Percentiles rank a stretch among this genome's conserved stretches.
phyloP scores from a whole-genome alignment of 2,329 filamentous ascomycete genomes.

The Colletotrichum aenigma region DNA sequence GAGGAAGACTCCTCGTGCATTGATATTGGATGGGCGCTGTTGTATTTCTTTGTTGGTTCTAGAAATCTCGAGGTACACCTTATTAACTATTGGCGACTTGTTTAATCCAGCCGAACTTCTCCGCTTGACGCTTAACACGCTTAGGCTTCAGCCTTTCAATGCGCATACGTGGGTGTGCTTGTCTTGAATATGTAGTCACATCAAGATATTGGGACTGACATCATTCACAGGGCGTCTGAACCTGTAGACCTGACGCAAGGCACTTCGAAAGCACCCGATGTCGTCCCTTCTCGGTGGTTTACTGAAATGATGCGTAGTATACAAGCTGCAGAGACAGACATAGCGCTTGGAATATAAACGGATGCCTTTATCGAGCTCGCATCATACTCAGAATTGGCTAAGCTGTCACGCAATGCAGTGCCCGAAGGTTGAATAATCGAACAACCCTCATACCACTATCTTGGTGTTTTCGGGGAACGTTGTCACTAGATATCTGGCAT shows the following conservation, averaged over 20 bases:
- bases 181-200: accelerated
- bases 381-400: no score
- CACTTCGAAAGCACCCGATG: no score
- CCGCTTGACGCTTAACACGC: not conserved
- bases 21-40: no score
- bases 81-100: no score
- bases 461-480: not conserved
- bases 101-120: not conserved
- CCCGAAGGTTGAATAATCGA: not conserved
- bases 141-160: not conserved
- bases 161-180: accelerated
- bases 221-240: no score
- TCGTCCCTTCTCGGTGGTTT: not conserved
- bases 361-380: no score
- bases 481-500: not conserved
- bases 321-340: accelerated
- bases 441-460: no score
- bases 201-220: not conserved
- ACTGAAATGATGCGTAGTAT: not conserved
- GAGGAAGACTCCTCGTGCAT: no score
- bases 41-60: not conserved
- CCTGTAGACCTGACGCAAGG: no score
- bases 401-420: not conserved
- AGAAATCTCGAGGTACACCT: no score
- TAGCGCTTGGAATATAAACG: not conserved